These are phyloP conservation scores for Suhomyces yuchorum DNA, from an alignment of 1,139 yeast genomes.

Conservation along the genomic window DNA sequence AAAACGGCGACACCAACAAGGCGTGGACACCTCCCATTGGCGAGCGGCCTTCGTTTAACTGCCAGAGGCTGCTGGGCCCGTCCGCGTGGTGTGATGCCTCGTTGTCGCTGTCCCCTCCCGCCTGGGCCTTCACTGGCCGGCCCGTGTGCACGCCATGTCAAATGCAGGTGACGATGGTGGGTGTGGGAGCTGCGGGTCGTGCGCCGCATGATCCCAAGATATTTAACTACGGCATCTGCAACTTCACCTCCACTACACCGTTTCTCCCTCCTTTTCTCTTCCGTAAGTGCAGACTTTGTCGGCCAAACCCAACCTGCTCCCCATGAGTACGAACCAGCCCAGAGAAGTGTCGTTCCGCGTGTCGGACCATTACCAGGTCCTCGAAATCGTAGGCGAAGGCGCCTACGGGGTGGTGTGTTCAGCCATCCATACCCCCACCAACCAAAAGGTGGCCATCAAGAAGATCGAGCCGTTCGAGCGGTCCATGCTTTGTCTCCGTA, in stretches of 20 bases:
- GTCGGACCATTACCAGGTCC: conserved; percentile 80
- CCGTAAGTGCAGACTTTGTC: neutral
- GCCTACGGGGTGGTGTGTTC: conserved; percentile 97
- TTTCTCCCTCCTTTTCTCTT: neutral
- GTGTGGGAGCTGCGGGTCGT: conserved; percentile 9
- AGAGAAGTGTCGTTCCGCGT: conserved; percentile 76
- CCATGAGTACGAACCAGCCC: conserved; percentile 3
- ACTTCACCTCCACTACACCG: neutral
- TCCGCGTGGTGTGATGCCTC: neutral
- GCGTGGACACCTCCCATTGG: conserved; percentile 2
- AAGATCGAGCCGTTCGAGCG: conserved; percentile 85
- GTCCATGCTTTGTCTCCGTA: conserved; percentile 86
- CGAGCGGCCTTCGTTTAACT: neutral
- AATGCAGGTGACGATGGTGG: conserved; percentile 5
- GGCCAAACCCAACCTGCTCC: neutral
- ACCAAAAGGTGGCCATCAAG: conserved; percentile 82
- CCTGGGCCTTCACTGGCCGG: neutral
- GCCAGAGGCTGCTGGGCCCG: neutral
- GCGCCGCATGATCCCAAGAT: conserved; percentile 8
- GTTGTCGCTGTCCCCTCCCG: neutral
- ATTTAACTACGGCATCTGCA: conserved; percentile 7
- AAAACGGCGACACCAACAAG: conserved; percentile 2
- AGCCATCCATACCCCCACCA: conserved; percentile 85
- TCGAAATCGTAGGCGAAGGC: conserved; percentile 91
- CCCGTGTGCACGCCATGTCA: conserved; percentile 1